Percentiles rank a stretch among this genome's conserved stretches.
Conservation (phyloP, 1,284 basidiomycete genomes). For the Hemileia vastatrix region DNA sequence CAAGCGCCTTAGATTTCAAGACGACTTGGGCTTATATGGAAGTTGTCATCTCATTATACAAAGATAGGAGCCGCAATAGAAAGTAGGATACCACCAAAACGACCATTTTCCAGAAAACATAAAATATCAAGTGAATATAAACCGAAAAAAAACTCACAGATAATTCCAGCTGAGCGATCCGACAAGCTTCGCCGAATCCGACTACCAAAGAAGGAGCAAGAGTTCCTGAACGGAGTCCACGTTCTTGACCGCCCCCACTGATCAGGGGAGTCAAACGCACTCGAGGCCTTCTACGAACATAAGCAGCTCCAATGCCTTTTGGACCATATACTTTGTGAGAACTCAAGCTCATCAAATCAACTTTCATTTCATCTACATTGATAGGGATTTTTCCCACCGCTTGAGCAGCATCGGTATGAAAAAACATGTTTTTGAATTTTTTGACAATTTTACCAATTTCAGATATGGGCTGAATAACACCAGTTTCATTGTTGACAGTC, state of each 20-base stretch:
- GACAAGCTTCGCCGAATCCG: slow-evolving; percentile 88
- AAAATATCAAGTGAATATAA: slow-evolving; percentile 21
- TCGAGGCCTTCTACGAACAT: slow-evolving; percentile 81
- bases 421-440: slow-evolving; percentile 74
- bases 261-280: slow-evolving; percentile 92
- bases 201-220: slow-evolving; percentile 78
- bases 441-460: slow-evolving; percentile 78
- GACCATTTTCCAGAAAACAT: slow-evolving; percentile 53
- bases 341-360: slow-evolving; percentile 53
- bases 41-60: slow-evolving; percentile 19
- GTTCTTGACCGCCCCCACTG: slow-evolving; percentile 93
- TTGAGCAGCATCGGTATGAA: slow-evolving; percentile 97
- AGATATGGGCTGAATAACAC: slow-evolving; percentile 92
- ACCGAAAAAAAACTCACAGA: slow-evolving; percentile 54
- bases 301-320: slow-evolving; percentile 92
- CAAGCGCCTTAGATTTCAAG: too few relatives aligned
- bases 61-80: not conserved
- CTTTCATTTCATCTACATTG: slow-evolving; percentile 88
- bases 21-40: slow-evolving; percentile 1
- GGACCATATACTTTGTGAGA: slow-evolving; percentile 97
- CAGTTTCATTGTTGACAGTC: slow-evolving; percentile 99
- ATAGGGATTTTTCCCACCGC: slow-evolving; percentile 79
- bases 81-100: slow-evolving; percentile 14
- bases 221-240: slow-evolving; percentile 87
- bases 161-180: slow-evolving; percentile 87